These are phyloP conservation scores for Xylaria polymorpha DNA, from an alignment of 2,329 filamentous ascomycete genomes.

Conservation along the genomic window DNA sequence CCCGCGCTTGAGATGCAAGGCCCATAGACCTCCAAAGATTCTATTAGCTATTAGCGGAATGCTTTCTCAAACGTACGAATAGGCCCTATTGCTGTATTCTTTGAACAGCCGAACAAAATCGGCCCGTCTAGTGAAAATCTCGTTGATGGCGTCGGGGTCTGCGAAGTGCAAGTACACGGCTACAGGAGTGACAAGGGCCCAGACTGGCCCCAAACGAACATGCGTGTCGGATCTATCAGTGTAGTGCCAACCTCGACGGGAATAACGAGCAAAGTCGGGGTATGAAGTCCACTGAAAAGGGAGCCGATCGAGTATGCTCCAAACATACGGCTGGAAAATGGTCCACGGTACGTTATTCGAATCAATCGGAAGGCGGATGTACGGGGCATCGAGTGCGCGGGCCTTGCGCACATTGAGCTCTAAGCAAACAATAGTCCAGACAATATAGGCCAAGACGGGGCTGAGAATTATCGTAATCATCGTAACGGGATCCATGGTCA, in stretches of 20 bases:
- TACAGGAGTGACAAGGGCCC: slow-evolving; percentile 44
- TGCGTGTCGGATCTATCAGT: slow-evolving; percentile 31
- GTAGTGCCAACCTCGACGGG: slow-evolving; percentile 44
- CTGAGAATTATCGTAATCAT: not conserved
- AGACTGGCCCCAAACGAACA: slow-evolving; percentile 41
- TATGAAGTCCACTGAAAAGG: slow-evolving; percentile 43
- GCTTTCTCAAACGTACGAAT: too few relatives aligned
- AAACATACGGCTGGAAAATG: slow-evolving; percentile 42
- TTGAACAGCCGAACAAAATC: slow-evolving; percentile 44
- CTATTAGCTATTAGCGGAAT: not conserved
- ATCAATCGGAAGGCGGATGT: slow-evolving; percentile 43
- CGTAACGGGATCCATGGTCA: too few relatives aligned
- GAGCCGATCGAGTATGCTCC: slow-evolving; percentile 41
- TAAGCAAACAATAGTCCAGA: slow-evolving; percentile 41
- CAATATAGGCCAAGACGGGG: slow-evolving; percentile 36
- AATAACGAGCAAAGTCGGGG: slow-evolving; percentile 43
- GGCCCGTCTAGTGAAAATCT: slow-evolving; percentile 39
- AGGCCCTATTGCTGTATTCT: slow-evolving; percentile 35
- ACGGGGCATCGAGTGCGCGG: slow-evolving; percentile 36
- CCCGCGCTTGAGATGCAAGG: slow-evolving; percentile 47
- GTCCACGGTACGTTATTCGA: slow-evolving; percentile 44
- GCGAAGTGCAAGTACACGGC: slow-evolving; percentile 41
- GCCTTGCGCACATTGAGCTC: slow-evolving; percentile 45
- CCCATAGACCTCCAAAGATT: slow-evolving; percentile 45
- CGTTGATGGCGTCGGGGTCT: slow-evolving; percentile 42